These are phyloP conservation scores for Protomyces lactucae-debilis DNA, from an alignment of 1,139 yeast species.

Conservation along the genomic window DNA sequence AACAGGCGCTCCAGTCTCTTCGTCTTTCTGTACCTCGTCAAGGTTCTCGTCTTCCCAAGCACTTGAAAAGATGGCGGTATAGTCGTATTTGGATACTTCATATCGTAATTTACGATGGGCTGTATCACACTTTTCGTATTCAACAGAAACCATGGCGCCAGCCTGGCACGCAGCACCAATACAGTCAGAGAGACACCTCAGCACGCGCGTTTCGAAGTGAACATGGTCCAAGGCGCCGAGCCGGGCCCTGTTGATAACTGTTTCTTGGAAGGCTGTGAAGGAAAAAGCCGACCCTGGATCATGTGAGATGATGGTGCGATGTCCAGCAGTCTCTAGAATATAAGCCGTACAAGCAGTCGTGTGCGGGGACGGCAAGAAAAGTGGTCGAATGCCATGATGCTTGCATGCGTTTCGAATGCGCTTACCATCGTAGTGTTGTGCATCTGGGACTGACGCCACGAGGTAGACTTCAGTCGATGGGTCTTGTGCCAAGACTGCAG, in stretches of 20 bases:
- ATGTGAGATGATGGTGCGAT: background rate
- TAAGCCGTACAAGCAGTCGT: background rate
- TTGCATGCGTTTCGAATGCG: background rate
- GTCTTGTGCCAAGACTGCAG: background rate
- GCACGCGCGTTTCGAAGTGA: background rate
- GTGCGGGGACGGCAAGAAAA: background rate
- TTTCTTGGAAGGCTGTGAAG: background rate
- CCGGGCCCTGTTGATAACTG: background rate
- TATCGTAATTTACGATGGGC: background rate
- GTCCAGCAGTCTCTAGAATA: background rate
- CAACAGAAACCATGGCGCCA: background rate
- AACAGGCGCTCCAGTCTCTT: background rate
- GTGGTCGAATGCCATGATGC: background rate
- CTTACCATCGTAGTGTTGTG: background rate
- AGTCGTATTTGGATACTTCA: background rate
- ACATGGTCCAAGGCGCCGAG: background rate
- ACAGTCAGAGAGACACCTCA: background rate
- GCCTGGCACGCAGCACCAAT: background rate
- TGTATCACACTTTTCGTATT: background rate
- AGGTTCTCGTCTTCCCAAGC: background rate
- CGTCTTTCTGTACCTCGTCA: background rate
- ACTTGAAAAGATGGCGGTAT: background rate
- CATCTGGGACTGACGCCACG: background rate
- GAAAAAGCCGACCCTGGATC: background rate
- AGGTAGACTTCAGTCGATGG: background rate